Conservation (phyloP, 305 asterid species). For the Solanum chacoense region DNA sequence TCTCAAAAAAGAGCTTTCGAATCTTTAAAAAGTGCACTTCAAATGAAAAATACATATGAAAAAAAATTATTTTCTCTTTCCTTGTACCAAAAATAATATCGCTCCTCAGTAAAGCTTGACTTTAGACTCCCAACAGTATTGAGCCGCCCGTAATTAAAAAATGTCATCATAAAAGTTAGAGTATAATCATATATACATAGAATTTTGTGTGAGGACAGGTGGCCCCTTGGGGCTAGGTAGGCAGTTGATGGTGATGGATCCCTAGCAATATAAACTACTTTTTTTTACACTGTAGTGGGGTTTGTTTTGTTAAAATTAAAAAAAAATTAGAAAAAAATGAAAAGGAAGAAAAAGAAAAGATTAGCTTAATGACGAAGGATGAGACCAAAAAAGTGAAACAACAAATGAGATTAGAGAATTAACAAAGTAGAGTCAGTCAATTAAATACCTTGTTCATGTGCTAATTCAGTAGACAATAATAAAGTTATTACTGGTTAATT, state of each 20-base stretch:
- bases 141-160: background rate
- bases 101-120: background rate
- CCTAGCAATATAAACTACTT: background rate
- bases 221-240: background rate
- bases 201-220: background rate
- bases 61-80: background rate
- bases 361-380: conserved; percentile 74
- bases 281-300: conserved; percentile 2
- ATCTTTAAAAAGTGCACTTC: background rate
- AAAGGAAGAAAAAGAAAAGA: conserved; percentile 7
- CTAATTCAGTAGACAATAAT: background rate
- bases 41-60: background rate
- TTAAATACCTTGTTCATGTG: conserved; percentile 23
- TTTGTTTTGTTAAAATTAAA: background rate
- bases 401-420: conserved; percentile 7
- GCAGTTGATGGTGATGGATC: background rate
- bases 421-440: conserved; percentile 5
- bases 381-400: conserved; percentile 14
- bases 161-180: background rate
- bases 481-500: background rate
- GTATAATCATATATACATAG: background rate
- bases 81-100: background rate
- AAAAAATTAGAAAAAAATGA: background rate
- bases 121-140: background rate
- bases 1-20: background rate